These are phyloP conservation scores for Saccharomyces hybrid DNA, from an alignment of 1,139 yeast species.

Conservation along the genomic window DNA sequence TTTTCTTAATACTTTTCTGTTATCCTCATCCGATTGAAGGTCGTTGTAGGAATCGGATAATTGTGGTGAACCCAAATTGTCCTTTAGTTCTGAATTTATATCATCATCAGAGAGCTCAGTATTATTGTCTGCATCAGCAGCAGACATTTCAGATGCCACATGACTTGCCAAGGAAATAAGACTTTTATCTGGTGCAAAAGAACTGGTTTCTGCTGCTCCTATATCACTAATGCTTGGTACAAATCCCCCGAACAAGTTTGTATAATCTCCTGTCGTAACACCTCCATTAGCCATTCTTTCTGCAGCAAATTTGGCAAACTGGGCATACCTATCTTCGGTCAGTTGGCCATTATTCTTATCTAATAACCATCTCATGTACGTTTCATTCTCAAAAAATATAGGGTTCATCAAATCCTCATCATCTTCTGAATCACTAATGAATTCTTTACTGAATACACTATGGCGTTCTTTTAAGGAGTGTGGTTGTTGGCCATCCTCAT, in stretches of 20 bases:
- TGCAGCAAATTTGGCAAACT: conserved; percentile 23
- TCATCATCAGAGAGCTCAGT: conserved; percentile 7
- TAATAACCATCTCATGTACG: conserved; percentile 28
- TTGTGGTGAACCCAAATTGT: neutral
- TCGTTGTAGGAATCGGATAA: neutral
- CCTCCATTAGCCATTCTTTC: conserved; percentile 28
- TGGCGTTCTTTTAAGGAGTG: neutral
- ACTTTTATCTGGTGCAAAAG: conserved; percentile 12
- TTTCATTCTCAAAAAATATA: conserved; percentile 31
- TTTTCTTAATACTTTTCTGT: neutral
- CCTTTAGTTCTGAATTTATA: neutral
- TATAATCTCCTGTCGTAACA: conserved; percentile 14
- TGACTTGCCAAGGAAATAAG: conserved; percentile 9
- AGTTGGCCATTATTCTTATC: conserved; percentile 26
- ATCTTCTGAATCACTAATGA: conserved; percentile 30
- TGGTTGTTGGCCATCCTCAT: conserved; percentile 7
- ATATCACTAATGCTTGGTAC: conserved; percentile 18
- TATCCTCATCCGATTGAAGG: neutral
- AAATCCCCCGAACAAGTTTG: conserved; percentile 26
- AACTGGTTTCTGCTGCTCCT: conserved; percentile 5
- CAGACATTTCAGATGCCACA: neutral
- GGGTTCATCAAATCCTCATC: conserved; percentile 20
- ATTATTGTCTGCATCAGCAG: conserved; percentile 8
- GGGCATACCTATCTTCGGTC: conserved; percentile 17
- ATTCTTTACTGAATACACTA: conserved; percentile 25